Evolutionary conservation across 2,329 filamentous ascomycete genomes (phyloP).

Genomic region (Fusarium pilosicola): DNA sequence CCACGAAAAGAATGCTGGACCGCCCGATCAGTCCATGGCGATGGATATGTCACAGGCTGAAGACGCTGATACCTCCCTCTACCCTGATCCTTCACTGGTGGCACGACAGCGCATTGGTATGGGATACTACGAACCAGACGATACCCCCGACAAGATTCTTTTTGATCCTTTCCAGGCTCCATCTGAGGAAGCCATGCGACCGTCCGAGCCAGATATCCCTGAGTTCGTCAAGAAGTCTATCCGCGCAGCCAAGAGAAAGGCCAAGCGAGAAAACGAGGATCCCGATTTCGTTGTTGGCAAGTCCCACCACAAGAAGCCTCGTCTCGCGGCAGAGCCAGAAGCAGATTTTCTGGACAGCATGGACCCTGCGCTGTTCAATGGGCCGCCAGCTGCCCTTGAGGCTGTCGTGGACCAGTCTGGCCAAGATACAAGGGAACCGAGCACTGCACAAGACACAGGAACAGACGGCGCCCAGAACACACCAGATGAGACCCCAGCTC

Average conservation of each 20-base stretch:
- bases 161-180: slow-evolving; percentile 69
- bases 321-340: slow-evolving; percentile 42
- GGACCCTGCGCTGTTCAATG: slow-evolving; percentile 64
- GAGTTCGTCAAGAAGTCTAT: slow-evolving; percentile 66
- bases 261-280: slow-evolving; percentile 62
- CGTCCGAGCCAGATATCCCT: slow-evolving; percentile 59
- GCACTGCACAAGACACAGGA: slow-evolving; percentile 14
- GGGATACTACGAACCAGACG: slow-evolving; percentile 70
- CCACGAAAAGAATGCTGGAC: slow-evolving; percentile 10
- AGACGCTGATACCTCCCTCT: slow-evolving; percentile 49
- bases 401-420: slow-evolving; percentile 34
- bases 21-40: neutral
- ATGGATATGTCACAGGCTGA: slow-evolving; percentile 41
- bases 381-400: slow-evolving; percentile 19
- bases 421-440: slow-evolving; percentile 29
- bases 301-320: slow-evolving; percentile 56
- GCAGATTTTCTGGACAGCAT: slow-evolving; percentile 54
- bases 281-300: slow-evolving; percentile 62
- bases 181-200: slow-evolving; percentile 54
- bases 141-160: slow-evolving; percentile 66
- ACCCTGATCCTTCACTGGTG: slow-evolving; percentile 61
- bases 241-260: slow-evolving; percentile 63
- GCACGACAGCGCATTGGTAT: slow-evolving; percentile 64
- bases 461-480: slow-evolving; percentile 16
- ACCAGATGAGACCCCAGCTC: slow-evolving; percentile 4